These are phyloP conservation scores for Picocystis sp. DNA, from an alignment of 163 green algal genomes.

Conservation along the genomic window DNA sequence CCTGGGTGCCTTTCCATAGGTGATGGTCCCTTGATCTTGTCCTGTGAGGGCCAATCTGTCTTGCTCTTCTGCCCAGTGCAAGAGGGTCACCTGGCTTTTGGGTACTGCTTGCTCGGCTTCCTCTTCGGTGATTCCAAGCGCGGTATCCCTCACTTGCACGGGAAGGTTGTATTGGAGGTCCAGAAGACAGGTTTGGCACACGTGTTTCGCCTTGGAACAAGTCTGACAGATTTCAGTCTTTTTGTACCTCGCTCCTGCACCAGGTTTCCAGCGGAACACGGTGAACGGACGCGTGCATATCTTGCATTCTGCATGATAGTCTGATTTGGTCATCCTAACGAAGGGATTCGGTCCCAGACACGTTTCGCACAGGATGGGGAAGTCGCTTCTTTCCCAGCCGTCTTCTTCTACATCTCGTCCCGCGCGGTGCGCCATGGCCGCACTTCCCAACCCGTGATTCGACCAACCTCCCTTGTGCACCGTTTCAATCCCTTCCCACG, in stretches of 20 bases:
- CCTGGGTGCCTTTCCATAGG: conserved; percentile 11
- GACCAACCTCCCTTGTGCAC: no score
- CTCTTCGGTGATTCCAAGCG: background rate
- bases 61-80: no score
- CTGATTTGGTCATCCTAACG: conserved; percentile 85
- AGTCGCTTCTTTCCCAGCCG: conserved; percentile 82
- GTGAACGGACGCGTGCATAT: conserved; percentile 96
- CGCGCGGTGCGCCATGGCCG: conserved; percentile 25
- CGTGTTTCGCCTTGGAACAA: conserved; percentile 96
- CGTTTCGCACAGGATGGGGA: conserved; percentile 95
- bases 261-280: conserved; percentile 89
- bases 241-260: conserved; percentile 92
- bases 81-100: conserved; percentile 55
- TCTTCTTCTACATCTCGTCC: conserved; percentile 47
- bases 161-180: conserved; percentile 92
- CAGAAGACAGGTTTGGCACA: conserved; percentile 96
- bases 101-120: conserved; percentile 10
- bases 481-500: no score
- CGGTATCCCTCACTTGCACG: conserved; percentile 47
- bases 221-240: conserved; percentile 98
- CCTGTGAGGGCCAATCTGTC: no score
- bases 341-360: conserved; percentile 97
- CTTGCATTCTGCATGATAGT: conserved; percentile 74
- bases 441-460: no score
- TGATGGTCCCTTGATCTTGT: no score